Percentiles rank a stretch among this genome's conserved stretches.
phyloP scores from a whole-genome alignment of 805 yeast genomes.

The Yamadazyma kitorensis region DNA sequence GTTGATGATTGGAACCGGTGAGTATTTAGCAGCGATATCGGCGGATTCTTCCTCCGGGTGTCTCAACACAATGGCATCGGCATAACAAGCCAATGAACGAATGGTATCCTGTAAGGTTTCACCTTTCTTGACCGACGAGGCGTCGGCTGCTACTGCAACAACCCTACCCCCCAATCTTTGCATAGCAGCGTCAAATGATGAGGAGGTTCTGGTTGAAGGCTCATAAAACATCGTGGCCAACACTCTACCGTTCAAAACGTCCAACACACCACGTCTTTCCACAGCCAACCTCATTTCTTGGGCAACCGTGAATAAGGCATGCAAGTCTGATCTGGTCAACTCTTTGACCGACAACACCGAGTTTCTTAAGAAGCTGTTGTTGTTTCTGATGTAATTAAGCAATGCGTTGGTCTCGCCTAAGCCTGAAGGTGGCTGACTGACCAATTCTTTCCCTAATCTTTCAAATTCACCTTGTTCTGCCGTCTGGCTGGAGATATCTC shows the following conservation, averaged over 20 bases:
- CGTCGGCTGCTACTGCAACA: conserved; percentile 76
- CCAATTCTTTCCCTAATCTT: conserved; percentile 61
- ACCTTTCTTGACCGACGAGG: conserved; percentile 97
- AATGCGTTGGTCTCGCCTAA: conserved; percentile 78
- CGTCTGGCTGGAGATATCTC: conserved; percentile 31
- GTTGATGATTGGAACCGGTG: conserved; percentile 94
- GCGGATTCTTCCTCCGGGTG: conserved; percentile 94
- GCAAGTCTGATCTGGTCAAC: conserved; percentile 84
- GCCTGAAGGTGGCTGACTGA: conserved; percentile 68
- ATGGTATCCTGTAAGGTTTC: conserved; percentile 97
- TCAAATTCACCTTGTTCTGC: conserved; percentile 46
- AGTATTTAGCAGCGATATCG: conserved; percentile 90
- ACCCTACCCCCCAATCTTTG: conserved; percentile 99
- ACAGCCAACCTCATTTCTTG: conserved; percentile 97
- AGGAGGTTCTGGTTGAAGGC: conserved; percentile 95
- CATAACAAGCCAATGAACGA: conserved; percentile 89
- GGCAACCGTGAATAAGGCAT: conserved; percentile 91
- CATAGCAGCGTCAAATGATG: conserved; percentile 99
- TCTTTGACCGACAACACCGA: conserved; percentile 87
- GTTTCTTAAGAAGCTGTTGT: conserved; percentile 88
- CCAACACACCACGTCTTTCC: conserved; percentile 93
- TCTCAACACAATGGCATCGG: conserved; percentile 96
- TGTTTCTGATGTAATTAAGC: conserved; percentile 68
- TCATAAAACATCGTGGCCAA: conserved; percentile 95
- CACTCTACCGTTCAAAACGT: conserved; percentile 84